phyloP scores from a whole-genome alignment of 768 basidiomycete genomes.

The Tubosaeta brunneosetosa region DNA sequence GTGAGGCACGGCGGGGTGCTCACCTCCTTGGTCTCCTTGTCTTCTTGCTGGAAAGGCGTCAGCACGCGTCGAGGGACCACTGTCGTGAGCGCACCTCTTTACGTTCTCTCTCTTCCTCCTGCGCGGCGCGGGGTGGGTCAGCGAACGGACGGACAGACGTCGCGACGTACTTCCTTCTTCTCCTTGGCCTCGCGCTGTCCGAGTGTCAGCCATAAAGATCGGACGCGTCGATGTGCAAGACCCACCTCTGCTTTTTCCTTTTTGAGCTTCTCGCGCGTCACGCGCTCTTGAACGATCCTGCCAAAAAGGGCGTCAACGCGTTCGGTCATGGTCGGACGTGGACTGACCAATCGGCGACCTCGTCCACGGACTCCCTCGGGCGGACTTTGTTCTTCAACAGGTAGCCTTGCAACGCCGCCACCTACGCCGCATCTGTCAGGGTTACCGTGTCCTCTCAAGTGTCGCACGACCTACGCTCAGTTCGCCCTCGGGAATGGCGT shows the following conservation, averaged over 20 bases:
- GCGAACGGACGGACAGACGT: background rate
- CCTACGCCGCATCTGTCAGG: constrained; percentile 43
- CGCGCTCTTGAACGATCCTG: constrained; percentile 70
- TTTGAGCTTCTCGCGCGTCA: constrained; percentile 80
- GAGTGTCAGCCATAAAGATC: constrained; percentile 3
- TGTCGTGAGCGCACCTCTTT: constrained; percentile 45
- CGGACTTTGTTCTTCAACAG: constrained; percentile 86
- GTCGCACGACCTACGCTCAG: constrained; percentile 58
- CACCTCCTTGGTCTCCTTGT: constrained; percentile 46
- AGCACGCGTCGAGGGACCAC: constrained; percentile 9
- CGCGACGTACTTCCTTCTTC: constrained; percentile 53
- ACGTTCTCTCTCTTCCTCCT: constrained; percentile 59
- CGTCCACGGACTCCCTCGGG: constrained; percentile 80
- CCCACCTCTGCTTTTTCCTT: constrained; percentile 64
- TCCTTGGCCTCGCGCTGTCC: constrained; percentile 76
- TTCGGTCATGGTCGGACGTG: constrained; percentile 5
- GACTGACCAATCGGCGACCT: constrained; percentile 65
- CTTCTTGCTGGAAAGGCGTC: constrained; percentile 35
- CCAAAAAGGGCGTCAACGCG: background rate
- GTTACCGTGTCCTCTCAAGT: too few species aligned
- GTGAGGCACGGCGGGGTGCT: constrained; percentile 2
- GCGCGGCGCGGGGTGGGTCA: constrained; percentile 6
- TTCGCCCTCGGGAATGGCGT: constrained; percentile 81
- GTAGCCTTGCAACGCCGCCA: constrained; percentile 81
- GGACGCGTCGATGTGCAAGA: background rate